Percentiles rank a stretch among this genome's conserved stretches.
phyloP scores from a whole-genome alignment of 1,139 yeast genomes.

The Sugiyamaella sp. region DNA sequence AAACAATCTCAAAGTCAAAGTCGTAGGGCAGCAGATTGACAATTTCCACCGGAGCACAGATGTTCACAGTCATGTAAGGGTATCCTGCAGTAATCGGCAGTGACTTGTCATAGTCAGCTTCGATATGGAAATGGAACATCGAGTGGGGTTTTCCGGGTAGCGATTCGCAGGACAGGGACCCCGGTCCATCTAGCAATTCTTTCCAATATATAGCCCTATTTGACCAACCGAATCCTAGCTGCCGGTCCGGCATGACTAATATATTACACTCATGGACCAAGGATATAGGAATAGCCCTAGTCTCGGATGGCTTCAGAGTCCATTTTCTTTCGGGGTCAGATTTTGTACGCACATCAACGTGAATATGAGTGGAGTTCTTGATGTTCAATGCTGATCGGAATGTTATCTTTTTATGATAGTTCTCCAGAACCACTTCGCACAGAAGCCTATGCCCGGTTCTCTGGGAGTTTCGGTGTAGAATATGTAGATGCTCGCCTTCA shows the following conservation, averaged over 20 bases:
- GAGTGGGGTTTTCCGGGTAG: slow-evolving; percentile 36
- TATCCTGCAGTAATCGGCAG: slow-evolving; percentile 76
- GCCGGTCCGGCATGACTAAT: slow-evolving; percentile 62
- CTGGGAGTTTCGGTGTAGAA: slow-evolving; percentile 62
- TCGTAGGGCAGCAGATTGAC: slow-evolving; percentile 87
- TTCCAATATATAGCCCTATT: slow-evolving; percentile 65
- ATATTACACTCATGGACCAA: slow-evolving; percentile 62
- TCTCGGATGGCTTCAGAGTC: slow-evolving; percentile 55
- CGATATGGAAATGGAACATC: slow-evolving; percentile 71
- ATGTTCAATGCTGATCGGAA: slow-evolving; percentile 75
- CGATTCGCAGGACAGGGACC: slow-evolving; percentile 63
- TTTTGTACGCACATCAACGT: slow-evolving; percentile 48
- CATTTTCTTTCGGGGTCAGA: slow-evolving; percentile 22
- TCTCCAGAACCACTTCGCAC: slow-evolving; percentile 69
- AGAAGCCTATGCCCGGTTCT: slow-evolving; percentile 74
- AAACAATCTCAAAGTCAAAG: slow-evolving; percentile 64
- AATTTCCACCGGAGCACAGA: slow-evolving; percentile 86
- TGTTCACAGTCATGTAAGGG: slow-evolving; percentile 78
- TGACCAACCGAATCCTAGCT: slow-evolving; percentile 69
- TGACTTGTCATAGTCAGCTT: slow-evolving; percentile 60
- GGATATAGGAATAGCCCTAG: slow-evolving; percentile 72
- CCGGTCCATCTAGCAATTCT: slow-evolving; percentile 53
- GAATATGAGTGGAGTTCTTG: slow-evolving; percentile 70
- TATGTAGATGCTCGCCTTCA: slow-evolving; percentile 81
- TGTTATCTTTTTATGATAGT: slow-evolving; percentile 74